Evolutionary conservation across 345 rosid genomes (phyloP).

Genomic region (Populus euphratica): DNA sequence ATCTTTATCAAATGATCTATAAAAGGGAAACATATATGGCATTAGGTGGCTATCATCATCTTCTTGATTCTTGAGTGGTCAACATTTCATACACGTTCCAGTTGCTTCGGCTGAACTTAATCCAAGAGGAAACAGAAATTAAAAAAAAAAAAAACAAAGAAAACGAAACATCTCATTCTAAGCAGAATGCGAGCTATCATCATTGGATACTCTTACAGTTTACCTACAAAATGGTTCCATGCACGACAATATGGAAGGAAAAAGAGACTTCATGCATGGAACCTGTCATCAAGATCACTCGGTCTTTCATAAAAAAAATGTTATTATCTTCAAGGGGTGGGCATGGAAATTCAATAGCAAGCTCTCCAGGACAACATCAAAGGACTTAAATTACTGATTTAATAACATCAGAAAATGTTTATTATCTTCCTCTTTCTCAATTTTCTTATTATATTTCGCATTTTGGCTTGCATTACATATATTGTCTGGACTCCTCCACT

Average conservation of each 20-base stretch:
- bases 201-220: background rate
- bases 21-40: background rate
- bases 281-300: background rate
- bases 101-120: background rate
- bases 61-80: background rate
- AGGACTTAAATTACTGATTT: no score
- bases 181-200: background rate
- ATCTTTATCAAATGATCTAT: background rate
- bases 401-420: no score
- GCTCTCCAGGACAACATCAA: no score
- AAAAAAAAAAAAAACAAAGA: background rate
- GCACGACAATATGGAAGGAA: background rate
- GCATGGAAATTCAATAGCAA: no score
- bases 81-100: background rate
- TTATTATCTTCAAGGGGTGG: no score
- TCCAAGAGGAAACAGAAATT: background rate
- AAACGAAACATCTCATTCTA: background rate
- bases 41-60: background rate
- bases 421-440: no score
- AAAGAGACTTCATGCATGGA: background rate
- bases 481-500: no score
- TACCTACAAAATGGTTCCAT: background rate
- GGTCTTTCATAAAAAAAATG: no score
- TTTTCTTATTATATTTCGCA: no score
- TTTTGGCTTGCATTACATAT: no score